Conservation (phyloP, 495 filamentous ascomycete genomes). For the Podospora australis region DNA sequence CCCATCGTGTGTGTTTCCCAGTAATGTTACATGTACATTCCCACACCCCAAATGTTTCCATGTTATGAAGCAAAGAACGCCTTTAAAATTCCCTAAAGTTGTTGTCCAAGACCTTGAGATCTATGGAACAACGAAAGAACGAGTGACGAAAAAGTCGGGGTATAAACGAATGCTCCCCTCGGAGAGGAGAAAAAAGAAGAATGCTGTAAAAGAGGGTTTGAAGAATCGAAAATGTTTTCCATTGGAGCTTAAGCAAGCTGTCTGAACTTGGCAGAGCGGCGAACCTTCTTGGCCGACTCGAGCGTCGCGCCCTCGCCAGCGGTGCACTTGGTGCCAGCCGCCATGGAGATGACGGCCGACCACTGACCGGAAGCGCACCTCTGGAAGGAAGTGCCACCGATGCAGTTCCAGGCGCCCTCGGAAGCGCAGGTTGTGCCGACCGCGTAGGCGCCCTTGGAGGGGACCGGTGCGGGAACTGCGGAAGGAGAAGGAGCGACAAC, state of each 20-base stretch:
- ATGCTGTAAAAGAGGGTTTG: too few species aligned
- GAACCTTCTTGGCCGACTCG: conserved; percentile 1
- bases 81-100: too few species aligned
- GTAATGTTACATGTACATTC: too few species aligned
- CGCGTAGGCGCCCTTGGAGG: conserved; percentile 15
- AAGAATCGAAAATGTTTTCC: not conserved
- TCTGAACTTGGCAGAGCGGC: conserved; percentile 1
- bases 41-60: too few species aligned
- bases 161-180: not conserved
- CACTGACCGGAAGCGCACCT: conserved; percentile 59
- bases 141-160: not conserved
- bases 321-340: conserved; percentile 54
- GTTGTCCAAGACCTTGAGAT: too few species aligned
- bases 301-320: conserved; percentile 45
- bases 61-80: too few species aligned
- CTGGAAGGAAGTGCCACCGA: conserved; percentile 54
- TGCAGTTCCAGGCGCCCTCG: conserved; percentile 61
- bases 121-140: too few species aligned
- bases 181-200: not conserved
- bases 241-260: not conserved
- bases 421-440: conserved; percentile 39
- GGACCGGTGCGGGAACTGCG: conserved; percentile 6
- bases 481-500: conserved; percentile 10
- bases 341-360: conserved; percentile 47
- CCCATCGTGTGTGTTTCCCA: too few species aligned